Conservation (phyloP, 2,329 filamentous ascomycete species). For the Daldinia sp. region DNA sequence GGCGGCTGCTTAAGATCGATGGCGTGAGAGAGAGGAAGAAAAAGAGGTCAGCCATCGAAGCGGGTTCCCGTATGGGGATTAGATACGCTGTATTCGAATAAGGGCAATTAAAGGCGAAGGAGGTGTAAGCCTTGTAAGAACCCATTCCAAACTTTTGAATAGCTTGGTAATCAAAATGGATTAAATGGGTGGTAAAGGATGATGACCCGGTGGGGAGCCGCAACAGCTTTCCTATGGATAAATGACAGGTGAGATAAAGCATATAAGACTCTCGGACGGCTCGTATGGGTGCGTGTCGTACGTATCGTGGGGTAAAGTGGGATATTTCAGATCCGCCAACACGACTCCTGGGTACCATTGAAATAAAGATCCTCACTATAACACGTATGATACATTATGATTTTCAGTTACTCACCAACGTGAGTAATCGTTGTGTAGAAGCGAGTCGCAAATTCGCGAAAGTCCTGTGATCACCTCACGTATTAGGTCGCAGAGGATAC, state of each 20-base stretch:
- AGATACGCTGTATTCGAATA: conserved; percentile 7
- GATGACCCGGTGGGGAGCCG: conserved; percentile 11
- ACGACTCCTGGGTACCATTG: conserved; percentile 14
- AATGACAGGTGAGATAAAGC: conserved; percentile 30
- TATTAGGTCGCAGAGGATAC: not conserved
- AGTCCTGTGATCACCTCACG: not conserved
- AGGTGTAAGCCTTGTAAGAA: conserved; percentile 21
- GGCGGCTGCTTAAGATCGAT: not conserved
- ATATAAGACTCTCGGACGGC: conserved; percentile 13
- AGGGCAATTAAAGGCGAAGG: conserved; percentile 28
- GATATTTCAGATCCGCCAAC: conserved; percentile 27
- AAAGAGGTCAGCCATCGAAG: conserved; percentile 6
- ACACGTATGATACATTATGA: conserved; percentile 12
- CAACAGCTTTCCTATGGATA: conserved; percentile 3
- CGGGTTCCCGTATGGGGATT: conserved; percentile 21
- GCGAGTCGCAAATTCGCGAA: not conserved
- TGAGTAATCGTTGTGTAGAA: not conserved
- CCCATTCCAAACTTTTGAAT: not conserved
- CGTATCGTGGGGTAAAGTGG: conserved; percentile 35
- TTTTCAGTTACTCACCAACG: conserved; percentile 1
- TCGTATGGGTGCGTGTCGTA: conserved; percentile 17
- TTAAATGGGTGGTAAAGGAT: not conserved
- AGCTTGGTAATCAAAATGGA: conserved; percentile 12
- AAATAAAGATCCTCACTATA: conserved; percentile 11
- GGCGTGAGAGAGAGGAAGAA: not conserved